Conservation (phyloP, 2,329 filamentous ascomycete species). For the Coniochaeta prunicola region DNA sequence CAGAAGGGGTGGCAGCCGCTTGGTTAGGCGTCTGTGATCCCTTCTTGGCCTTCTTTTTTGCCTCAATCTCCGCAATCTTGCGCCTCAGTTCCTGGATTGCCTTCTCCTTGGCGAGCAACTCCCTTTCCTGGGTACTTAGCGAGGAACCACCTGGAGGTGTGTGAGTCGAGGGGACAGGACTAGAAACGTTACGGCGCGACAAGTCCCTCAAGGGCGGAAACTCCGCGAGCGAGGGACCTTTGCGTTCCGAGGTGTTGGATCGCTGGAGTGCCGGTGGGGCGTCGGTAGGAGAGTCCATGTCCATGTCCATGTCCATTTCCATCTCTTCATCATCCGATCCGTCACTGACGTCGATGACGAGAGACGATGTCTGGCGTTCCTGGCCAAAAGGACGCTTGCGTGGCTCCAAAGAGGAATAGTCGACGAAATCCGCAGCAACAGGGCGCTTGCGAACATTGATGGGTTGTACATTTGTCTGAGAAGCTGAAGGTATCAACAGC, state of each 20-base stretch:
- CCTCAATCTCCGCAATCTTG: constrained; percentile 51
- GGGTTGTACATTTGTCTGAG: constrained; percentile 8
- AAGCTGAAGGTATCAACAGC: constrained; percentile 11
- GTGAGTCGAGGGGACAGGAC: constrained; percentile 25
- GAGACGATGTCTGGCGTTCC: constrained; percentile 47
- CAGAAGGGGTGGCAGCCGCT: constrained; percentile 18
- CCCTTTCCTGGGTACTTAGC: constrained; percentile 25
- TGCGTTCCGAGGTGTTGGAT: constrained; percentile 22
- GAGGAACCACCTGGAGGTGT: constrained; percentile 30
- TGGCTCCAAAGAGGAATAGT: constrained; percentile 32
- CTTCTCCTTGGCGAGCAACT: constrained; percentile 44
- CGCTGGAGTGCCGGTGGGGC: constrained; percentile 23
- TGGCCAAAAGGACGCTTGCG: constrained; percentile 58
- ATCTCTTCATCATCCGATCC: constrained; percentile 53
- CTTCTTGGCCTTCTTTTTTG: constrained; percentile 39
- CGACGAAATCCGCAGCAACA: constrained; percentile 64
- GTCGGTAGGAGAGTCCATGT: constrained; percentile 49
- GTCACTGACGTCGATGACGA: constrained; percentile 84
- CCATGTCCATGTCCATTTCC: constrained; percentile 64
- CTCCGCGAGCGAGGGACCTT: constrained; percentile 31
- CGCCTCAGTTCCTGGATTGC: constrained; percentile 55
- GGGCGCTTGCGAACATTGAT: constrained; percentile 30
- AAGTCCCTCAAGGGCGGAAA: constrained; percentile 35
- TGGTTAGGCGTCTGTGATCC: constrained; percentile 21
- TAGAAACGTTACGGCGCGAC: constrained; percentile 30